Percentiles rank a stretch among this genome's conserved stretches.
Evolutionary conservation across 2,329 filamentous ascomycete species (phyloP).

Genomic region (Ceratocystiopsis brevicomis): DNA sequence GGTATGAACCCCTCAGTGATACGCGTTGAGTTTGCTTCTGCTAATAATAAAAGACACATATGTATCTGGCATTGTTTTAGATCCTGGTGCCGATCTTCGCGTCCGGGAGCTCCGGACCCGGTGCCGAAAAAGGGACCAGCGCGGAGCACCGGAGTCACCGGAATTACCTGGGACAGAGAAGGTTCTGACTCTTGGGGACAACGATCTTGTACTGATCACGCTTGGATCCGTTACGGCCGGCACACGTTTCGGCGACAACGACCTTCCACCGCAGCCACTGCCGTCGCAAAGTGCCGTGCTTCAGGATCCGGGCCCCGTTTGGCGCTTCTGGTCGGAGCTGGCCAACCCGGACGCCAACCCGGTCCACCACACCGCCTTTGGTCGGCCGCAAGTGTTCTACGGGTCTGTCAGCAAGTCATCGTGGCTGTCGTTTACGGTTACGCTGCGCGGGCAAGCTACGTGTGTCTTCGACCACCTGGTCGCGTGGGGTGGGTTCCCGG

Average conservation of each 20-base stretch:
- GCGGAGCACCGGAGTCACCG: too few relatives aligned
- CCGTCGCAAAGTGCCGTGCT: conserved; percentile 6
- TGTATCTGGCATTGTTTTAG: conserved; percentile 3
- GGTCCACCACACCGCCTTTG: conserved; percentile 14
- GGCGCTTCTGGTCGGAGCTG: conserved; percentile 19
- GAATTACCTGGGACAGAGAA: too few relatives aligned
- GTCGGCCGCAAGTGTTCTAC: conserved; percentile 21
- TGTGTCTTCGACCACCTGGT: conserved; percentile 14
- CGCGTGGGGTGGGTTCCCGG: conserved; percentile 5
- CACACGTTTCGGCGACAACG: conserved; percentile 14
- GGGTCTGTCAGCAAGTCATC: conserved; percentile 16
- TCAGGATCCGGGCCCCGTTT: conserved; percentile 18
- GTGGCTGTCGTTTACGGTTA: conserved; percentile 20
- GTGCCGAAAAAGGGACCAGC: too few relatives aligned
- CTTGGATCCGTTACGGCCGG: conserved; percentile 18
- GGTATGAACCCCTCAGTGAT: not conserved
- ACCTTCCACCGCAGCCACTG: conserved; percentile 11
- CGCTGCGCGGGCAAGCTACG: conserved; percentile 11
- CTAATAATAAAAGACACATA: too few relatives aligned
- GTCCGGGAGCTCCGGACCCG: not conserved
- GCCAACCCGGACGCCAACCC: conserved; percentile 10
- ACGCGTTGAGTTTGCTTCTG: too few relatives aligned
- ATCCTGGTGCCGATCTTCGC: not conserved
- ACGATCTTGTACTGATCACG: conserved; percentile 19
- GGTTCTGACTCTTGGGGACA: not conserved